Percentiles rank a stretch among this genome's conserved stretches.
Conservation (phyloP, 2,329 filamentous ascomycete genomes). For the Akanthomyces uredinophilus region DNA sequence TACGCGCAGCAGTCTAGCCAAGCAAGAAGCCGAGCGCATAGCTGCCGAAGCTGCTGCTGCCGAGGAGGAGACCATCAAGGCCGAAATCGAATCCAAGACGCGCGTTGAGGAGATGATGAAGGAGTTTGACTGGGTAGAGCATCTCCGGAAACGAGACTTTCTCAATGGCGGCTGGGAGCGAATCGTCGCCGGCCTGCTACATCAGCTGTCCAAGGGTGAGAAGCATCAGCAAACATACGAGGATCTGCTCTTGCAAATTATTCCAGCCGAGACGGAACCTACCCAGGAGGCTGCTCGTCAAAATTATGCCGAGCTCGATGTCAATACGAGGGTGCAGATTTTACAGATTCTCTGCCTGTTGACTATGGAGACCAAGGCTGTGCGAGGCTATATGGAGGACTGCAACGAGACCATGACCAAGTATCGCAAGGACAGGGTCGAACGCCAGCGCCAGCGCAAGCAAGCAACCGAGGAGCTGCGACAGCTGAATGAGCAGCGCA, state of each 20-base stretch:
- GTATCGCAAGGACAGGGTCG: conserved; percentile 92
- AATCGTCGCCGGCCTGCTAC: conserved; percentile 78
- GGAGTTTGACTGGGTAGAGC: conserved; percentile 78
- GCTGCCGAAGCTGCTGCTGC: conserved; percentile 55
- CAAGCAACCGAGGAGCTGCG: conserved; percentile 66
- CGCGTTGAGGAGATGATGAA: conserved; percentile 71
- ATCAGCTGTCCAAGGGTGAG: conserved; percentile 76
- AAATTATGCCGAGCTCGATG: conserved; percentile 70
- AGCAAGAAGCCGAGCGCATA: conserved; percentile 67
- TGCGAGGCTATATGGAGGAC: conserved; percentile 85
- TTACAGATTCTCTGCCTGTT: conserved; percentile 84
- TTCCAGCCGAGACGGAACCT: conserved; percentile 70
- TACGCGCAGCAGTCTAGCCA: conserved; percentile 80
- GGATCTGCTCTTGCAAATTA: conserved; percentile 72
- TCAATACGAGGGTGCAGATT: conserved; percentile 75
- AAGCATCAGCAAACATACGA: conserved; percentile 69
- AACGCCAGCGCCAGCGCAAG: conserved; percentile 75
- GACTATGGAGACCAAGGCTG: conserved; percentile 76
- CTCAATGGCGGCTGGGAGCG: conserved; percentile 84
- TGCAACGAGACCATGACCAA: conserved; percentile 92
- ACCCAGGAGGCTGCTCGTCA: conserved; percentile 66
- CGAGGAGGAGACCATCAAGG: conserved; percentile 43
- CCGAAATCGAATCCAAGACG: conserved; percentile 50
- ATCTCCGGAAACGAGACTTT: conserved; percentile 78
- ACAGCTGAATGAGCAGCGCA: conserved; percentile 65